Conservation (phyloP, 1,139 yeast genomes). For the Entelexis sorbosivorans region DNA sequence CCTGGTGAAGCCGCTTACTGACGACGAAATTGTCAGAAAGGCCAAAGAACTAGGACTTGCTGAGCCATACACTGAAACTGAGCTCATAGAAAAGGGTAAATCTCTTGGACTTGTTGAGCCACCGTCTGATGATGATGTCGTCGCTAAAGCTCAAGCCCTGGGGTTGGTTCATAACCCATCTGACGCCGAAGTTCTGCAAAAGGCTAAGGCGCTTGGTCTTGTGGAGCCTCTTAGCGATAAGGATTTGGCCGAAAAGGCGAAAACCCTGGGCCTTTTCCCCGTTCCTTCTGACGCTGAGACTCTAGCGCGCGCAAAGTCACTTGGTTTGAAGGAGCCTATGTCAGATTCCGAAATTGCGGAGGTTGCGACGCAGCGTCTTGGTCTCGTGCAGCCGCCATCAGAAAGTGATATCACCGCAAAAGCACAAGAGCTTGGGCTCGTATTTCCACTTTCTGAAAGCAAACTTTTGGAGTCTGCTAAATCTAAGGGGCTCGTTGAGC, state of each 20-base stretch:
- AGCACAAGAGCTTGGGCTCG: conserved; percentile 17
- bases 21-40: conserved; percentile 10
- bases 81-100: conserved; percentile 8
- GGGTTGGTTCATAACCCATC: conserved; percentile 17
- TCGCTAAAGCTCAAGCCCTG: conserved; percentile 13
- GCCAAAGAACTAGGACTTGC: conserved; percentile 18
- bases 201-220: conserved; percentile 18
- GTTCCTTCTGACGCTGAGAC: conserved; percentile 15
- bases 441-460: conserved; percentile 13
- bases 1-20: conserved; percentile 16
- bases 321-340: conserved; percentile 16
- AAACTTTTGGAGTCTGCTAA: conserved; percentile 15
- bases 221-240: conserved; percentile 8
- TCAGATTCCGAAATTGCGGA: conserved; percentile 11
- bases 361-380: conserved; percentile 17
- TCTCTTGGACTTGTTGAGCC: conserved; percentile 19
- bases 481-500: conserved; percentile 17
- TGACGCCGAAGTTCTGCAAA: conserved; percentile 11
- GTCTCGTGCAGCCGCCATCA: conserved; percentile 15
- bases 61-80: conserved; percentile 10
- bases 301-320: conserved; percentile 6
- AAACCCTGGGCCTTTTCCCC: conserved; percentile 14
- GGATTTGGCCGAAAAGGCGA: conserved; percentile 11
- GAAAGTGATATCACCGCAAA: conserved; percentile 17
- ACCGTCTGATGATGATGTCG: conserved; percentile 9